These are phyloP conservation scores for Conoideocrella luteorostrata DNA, from an alignment of 2,329 filamentous ascomycete genomes.

Conservation along the genomic window DNA sequence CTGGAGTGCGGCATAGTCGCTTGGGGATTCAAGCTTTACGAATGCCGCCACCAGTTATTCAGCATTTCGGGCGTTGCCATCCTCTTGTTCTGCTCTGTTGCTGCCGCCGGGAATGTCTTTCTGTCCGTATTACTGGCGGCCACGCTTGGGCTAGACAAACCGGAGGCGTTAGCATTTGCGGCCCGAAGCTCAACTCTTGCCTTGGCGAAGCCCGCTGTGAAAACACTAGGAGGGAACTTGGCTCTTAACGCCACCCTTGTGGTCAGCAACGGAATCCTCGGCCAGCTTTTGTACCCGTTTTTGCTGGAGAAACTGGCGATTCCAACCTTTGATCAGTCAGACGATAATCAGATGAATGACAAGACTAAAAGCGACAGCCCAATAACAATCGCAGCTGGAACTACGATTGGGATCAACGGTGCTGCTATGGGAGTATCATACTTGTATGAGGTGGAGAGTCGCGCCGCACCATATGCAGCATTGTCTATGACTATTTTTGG, in stretches of 20 bases:
- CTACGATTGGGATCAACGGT: constrained; percentile 51
- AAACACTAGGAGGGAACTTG: constrained; percentile 36
- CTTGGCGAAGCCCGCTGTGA: constrained; percentile 40
- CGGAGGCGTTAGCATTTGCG: constrained; percentile 38
- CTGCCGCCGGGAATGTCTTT: constrained; percentile 37
- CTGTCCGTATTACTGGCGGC: constrained; percentile 31
- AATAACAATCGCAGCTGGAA: constrained; percentile 40
- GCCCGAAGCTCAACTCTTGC: constrained; percentile 46
- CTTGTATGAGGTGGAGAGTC: constrained; percentile 46
- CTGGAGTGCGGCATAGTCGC: constrained; percentile 45
- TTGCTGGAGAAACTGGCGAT: constrained; percentile 24
- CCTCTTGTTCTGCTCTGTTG: constrained; percentile 26
- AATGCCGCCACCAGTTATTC: constrained; percentile 40
- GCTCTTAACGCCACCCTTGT: constrained; percentile 44
- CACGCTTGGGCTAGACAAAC: constrained; percentile 27
- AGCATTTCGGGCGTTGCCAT: constrained; percentile 35
- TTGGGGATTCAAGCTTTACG: constrained; percentile 49
- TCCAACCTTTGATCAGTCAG: background rate
- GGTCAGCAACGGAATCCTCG: constrained; percentile 44
- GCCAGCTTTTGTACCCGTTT: constrained; percentile 33
- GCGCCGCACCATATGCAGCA: constrained; percentile 49
- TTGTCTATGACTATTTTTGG: constrained; percentile 53
- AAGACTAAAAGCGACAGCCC: constrained; percentile 20
- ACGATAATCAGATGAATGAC: background rate
- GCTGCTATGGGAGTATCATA: constrained; percentile 55